Conservation (phyloP, 1,284 basidiomycete genomes). For the Lignosus rhinocerotis region DNA sequence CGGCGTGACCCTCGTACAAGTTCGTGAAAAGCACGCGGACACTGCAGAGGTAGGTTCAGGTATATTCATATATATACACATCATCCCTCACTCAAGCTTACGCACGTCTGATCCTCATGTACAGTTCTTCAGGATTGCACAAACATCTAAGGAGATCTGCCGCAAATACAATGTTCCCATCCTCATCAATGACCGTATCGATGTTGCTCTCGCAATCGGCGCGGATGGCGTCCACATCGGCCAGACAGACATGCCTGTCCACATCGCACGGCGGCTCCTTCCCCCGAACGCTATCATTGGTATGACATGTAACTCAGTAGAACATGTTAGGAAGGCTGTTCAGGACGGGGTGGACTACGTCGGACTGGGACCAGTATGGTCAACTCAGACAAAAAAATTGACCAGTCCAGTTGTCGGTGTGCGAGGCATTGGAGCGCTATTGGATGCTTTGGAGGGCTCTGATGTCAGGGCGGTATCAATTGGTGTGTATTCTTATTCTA, state of each 20-base stretch:
- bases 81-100: neutral
- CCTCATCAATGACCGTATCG: conserved; percentile 91
- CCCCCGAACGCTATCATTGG: conserved; percentile 79
- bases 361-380: conserved; percentile 83
- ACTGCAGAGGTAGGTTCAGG: conserved; percentile 67
- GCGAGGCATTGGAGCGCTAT: conserved; percentile 64
- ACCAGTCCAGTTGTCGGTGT: conserved; percentile 61
- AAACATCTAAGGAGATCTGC: conserved; percentile 72
- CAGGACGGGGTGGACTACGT: conserved; percentile 78
- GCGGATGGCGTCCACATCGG: conserved; percentile 89
- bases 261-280: conserved; percentile 69
- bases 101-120: neutral
- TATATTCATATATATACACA: neutral
- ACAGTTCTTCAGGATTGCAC: conserved; percentile 82
- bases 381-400: conserved; percentile 73
- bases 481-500: conserved; percentile 48
- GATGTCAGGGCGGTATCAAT: conserved; percentile 78
- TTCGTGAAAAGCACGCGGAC: conserved; percentile 82
- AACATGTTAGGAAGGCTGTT: conserved; percentile 61
- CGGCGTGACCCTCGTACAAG: conserved; percentile 88
- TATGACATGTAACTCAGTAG: conserved; percentile 74
- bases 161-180: conserved; percentile 82
- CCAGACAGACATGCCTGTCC: conserved; percentile 85
- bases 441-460: conserved; percentile 65
- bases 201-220: conserved; percentile 79